Conservation (phyloP, 768 basidiomycete genomes). For the Podaxis rugospora region DNA sequence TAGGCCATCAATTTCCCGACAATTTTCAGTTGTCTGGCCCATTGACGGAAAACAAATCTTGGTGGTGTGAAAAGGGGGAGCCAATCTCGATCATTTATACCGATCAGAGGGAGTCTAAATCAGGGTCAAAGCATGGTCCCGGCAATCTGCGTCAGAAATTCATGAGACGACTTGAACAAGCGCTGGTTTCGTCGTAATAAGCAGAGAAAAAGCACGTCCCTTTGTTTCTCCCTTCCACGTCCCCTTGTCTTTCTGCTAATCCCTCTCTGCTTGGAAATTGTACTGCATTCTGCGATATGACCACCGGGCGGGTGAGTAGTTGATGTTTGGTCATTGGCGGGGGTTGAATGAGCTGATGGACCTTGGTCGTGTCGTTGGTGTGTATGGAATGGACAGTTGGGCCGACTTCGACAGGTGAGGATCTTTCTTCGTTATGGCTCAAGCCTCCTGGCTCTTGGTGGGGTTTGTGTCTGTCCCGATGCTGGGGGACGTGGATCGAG, state of each 20-base stretch:
- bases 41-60: no score
- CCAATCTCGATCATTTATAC: not conserved
- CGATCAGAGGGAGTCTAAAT: not conserved
- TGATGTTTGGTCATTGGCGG: not conserved
- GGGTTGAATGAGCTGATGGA: not conserved
- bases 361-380: not conserved
- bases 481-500: not conserved
- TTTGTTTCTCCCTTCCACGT: not conserved
- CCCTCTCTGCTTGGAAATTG: not conserved
- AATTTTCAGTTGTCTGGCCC: no score
- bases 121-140: not conserved
- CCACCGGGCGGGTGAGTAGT: constrained; percentile 56
- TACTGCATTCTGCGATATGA: constrained; percentile 34
- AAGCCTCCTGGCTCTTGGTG: not conserved
- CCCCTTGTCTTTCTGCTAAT: not conserved
- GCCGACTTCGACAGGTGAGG: constrained; percentile 72
- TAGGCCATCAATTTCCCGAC: no score
- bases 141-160: constrained; percentile 9
- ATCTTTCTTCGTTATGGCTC: constrained; percentile 2
- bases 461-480: not conserved
- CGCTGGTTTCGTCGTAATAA: not conserved
- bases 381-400: constrained; percentile 42
- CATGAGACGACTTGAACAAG: constrained; percentile 8
- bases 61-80: not conserved
- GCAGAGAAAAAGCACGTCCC: not conserved